Evolutionary conservation across 1,284 basidiomycete species (phyloP), one percentile per base, ranked within the genome.

Genomic region (Leccinum pachyderme): DNA sequence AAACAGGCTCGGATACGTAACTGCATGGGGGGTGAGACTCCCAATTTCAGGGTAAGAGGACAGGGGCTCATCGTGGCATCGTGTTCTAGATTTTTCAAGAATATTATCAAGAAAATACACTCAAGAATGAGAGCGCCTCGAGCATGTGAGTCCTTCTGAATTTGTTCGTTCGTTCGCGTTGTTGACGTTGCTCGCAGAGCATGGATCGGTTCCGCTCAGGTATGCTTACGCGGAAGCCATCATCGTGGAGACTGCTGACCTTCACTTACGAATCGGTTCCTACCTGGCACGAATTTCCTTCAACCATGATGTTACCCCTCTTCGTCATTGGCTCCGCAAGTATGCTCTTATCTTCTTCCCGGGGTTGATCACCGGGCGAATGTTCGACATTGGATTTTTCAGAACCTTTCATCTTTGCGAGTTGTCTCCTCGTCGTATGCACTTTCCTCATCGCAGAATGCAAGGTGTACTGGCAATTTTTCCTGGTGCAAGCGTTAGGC

Each of bases 361-460:
- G 1, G 69, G 66, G n/a, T 55, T 71, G n/a, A 13, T 61, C 32
- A 59, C 53, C 2, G 67, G 67, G 24, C 60, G 67, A 29, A 31
- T 71, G 25, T 70, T 69, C 37, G 67, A 69, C 50, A 33, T 67
- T 32, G 67, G 67, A 51, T 61, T 72, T 32, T 63, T 71, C 51
- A 72, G 59, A 47, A 32, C 67, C 70, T 3, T 64, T 77, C 24
- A 60, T 75, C 18, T 9, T 67, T 6, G 74, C 73, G 9, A 75
- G 74, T 22, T 61, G 67, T 9, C 51, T 79, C 27, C 67, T 83
- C 28, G 67, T 81, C 22, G 59, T 73, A 1, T 75, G 72, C 37
- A 73, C 77, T 0, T 78, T 84, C 63, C 70, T 84, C 53, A 70
- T 75, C 1, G 79, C 79, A 1, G 73, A 84, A 61, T 80, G 80